phyloP scores from a whole-genome alignment of 495 filamentous ascomycete genomes.

The Lentithecium fluviatile region DNA sequence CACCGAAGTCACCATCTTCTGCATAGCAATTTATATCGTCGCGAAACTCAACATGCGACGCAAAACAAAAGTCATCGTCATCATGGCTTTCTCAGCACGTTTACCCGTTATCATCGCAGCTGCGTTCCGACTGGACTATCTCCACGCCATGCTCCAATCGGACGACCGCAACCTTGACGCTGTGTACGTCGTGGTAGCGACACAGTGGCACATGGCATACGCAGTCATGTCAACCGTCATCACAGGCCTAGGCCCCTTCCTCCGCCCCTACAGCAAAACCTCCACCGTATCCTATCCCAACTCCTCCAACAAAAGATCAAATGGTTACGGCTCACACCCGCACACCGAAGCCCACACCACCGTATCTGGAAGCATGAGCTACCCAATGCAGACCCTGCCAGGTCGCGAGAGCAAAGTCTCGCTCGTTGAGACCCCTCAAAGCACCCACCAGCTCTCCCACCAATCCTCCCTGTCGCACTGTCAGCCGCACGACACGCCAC shows the following conservation, averaged over 20 bases:
- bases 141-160: slow-evolving; percentile 8
- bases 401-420: neutral
- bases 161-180: slow-evolving; percentile 9
- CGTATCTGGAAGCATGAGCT: neutral
- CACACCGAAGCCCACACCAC: neutral
- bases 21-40: slow-evolving; percentile 23
- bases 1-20: slow-evolving; percentile 27
- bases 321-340: neutral
- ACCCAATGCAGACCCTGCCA: neutral
- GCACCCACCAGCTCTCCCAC: too few relatives aligned
- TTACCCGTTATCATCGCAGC: slow-evolving; percentile 24
- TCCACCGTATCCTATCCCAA: slow-evolving; percentile 7
- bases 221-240: slow-evolving; percentile 27
- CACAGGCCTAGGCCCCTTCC: slow-evolving; percentile 27
- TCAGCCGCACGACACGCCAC: neutral
- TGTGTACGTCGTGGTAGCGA: slow-evolving; percentile 18
- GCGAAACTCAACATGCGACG: slow-evolving; percentile 16
- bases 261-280: slow-evolving; percentile 22
- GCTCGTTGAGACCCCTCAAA: too few relatives aligned
- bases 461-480: too few relatives aligned
- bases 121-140: slow-evolving; percentile 16
- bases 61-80: slow-evolving; percentile 19
- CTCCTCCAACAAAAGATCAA: neutral
- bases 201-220: slow-evolving; percentile 30
- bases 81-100: slow-evolving; percentile 22